Conservation (phyloP, 768 basidiomycete genomes). For the Mycena amicta region DNA sequence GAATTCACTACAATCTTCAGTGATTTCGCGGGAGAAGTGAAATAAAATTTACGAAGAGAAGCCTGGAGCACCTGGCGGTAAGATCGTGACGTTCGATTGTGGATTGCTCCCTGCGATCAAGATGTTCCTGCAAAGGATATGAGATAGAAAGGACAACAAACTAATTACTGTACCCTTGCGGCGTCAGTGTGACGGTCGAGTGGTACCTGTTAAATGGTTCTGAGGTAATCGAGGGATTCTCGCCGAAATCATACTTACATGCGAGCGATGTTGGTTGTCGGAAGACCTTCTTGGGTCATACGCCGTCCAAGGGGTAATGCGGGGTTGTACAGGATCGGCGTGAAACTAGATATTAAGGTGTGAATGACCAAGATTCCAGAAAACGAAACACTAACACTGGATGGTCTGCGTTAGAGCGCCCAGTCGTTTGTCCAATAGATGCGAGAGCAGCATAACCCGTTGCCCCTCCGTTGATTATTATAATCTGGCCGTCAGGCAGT, state of each 20-base stretch:
- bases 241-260: no score
- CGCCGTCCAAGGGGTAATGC: conserved; percentile 35
- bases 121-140: conserved; percentile 33
- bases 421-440: conserved; percentile 33
- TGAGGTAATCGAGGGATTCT: no score
- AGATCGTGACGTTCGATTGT: conserved; percentile 26
- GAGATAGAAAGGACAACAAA: conserved; percentile 12
- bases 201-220: no score
- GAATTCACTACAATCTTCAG: conserved; percentile 30
- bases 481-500: conserved; percentile 54
- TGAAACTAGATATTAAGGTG: conserved; percentile 23
- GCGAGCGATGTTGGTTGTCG: conserved; percentile 32
- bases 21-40: background rate
- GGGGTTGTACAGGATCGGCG: conserved; percentile 45
- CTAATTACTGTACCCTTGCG: conserved; percentile 31
- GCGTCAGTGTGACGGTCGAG: conserved; percentile 34
- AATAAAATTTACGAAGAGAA: conserved; percentile 16
- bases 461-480: conserved; percentile 53
- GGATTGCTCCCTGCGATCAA: conserved; percentile 33
- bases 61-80: conserved; percentile 17
- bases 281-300: conserved; percentile 37
- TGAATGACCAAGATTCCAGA: conserved; percentile 23
- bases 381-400: conserved; percentile 36
- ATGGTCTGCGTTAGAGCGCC: conserved; percentile 50
- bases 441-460: conserved; percentile 31